Conservation (phyloP, 2,329 filamentous ascomycete genomes). For the Neonectria coccinea region DNA sequence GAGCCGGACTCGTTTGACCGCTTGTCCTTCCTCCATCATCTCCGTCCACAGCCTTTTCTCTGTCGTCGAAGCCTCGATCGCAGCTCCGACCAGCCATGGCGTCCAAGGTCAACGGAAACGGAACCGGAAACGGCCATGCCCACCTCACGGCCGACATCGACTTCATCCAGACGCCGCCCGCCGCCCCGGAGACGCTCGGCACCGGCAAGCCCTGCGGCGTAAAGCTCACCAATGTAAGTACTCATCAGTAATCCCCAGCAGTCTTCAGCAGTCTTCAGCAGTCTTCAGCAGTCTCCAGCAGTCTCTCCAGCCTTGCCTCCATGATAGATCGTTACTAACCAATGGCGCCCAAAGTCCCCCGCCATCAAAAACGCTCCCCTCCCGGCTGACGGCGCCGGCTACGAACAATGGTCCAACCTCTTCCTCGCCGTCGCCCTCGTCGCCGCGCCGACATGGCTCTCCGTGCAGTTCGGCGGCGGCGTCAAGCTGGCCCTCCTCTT, state of each 20-base stretch:
- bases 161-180: conserved; percentile 38
- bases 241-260: neutral
- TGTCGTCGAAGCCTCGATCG: neutral
- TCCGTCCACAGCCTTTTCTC: neutral
- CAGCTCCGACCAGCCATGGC: conserved; percentile 28
- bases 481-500: conserved; percentile 90
- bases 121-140: conserved; percentile 34
- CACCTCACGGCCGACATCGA: conserved; percentile 40
- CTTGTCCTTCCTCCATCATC: conserved; percentile 27
- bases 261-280: neutral
- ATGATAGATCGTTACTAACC: neutral
- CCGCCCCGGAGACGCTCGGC: conserved; percentile 31
- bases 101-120: conserved; percentile 33
- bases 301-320: neutral
- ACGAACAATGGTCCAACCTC: conserved; percentile 85
- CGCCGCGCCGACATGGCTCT: conserved; percentile 79
- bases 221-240: conserved; percentile 34
- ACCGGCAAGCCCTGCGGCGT: conserved; percentile 37
- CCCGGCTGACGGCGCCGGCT: conserved; percentile 84
- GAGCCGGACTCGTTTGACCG: conserved; percentile 28
- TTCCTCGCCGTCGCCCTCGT: conserved; percentile 76
- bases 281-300: neutral
- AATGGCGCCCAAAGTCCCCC: conserved; percentile 71
- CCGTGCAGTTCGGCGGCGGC: conserved; percentile 84
- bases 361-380: conserved; percentile 92